Evolutionary conservation across 2,329 filamentous ascomycete species (phyloP), one percentile per base, ranked within the genome.

Genomic region (Trichoderma oligosporum): DNA sequence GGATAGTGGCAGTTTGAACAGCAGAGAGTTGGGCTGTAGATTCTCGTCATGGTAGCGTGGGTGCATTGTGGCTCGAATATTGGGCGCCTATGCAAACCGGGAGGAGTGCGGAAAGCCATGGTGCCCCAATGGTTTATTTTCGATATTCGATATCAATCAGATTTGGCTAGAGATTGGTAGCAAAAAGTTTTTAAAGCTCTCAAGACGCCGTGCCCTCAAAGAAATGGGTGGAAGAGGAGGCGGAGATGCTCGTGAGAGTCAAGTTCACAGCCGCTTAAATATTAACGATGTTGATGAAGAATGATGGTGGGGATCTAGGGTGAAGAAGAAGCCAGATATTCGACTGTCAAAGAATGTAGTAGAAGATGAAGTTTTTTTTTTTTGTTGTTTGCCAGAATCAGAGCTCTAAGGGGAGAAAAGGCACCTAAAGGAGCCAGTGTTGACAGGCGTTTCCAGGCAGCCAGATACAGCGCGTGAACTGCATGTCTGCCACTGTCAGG

Each of bases 1-100:
- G 70, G 69, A 38, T 73, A 72, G 36, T 74, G 73, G 64, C 89
- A 94, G 22, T 77, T 66, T 7, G 78, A 71, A 71, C 89, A 94
- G 16, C 69, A 66, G 45, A 76, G 69, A 25, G 76, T 67, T 18
- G 71, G 58, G 31, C 79, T 80, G 64, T 85, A 88, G 42, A 89
- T 70, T 25, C 86, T 82, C 8, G 83, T 82, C 79, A 91, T 85
- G 56, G 79, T 84, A 44, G 84, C 72, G 66, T 92, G 88, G 2
- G 83, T 88, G 70, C 88, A 91, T 58, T 68, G 64, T 1, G 69
- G 65, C 45, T 65, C 62, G 46, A 71, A 70, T n/a, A 61, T 52
- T 27, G 58, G 58, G 16, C 58, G 59, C 20, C 52, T 60, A 12
- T 60, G 53, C 11, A 51, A 53, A n/a, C 55, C 45, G 46, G 46